These are phyloP conservation scores for Hemerocallis citrina DNA, from an alignment of 106 monocot genomes.

Conservation along the genomic window DNA sequence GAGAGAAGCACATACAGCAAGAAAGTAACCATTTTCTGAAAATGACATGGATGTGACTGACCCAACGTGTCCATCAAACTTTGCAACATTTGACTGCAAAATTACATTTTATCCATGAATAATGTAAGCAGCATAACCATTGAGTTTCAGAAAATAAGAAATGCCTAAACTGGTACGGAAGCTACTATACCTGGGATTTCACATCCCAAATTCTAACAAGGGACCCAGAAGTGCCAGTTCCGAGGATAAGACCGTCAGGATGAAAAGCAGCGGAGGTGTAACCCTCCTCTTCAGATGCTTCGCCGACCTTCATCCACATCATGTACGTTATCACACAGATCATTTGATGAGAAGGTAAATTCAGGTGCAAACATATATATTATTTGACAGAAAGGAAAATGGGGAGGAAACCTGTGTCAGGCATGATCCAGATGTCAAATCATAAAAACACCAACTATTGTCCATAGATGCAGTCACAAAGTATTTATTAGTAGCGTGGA, in stretches of 20 bases:
- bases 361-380: background rate
- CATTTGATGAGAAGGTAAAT: background rate
- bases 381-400: background rate
- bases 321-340: background rate
- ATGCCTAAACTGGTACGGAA: background rate
- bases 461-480: slow-evolving; percentile 86
- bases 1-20: slow-evolving; percentile 62
- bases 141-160: background rate
- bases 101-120: background rate
- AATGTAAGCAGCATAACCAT: background rate
- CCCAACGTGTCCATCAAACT: slow-evolving; percentile 91
- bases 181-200: slow-evolving; percentile 70
- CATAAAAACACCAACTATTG: slow-evolving; percentile 97
- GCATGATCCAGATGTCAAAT: slow-evolving; percentile 70
- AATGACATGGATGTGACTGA: slow-evolving; percentile 85
- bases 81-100: slow-evolving; percentile 88
- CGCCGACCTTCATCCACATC: slow-evolving; percentile 71
- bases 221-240: slow-evolving; percentile 86
- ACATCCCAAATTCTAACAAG: slow-evolving; percentile 97
- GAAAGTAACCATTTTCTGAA: slow-evolving; percentile 98
- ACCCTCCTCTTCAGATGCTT: slow-evolving; percentile 60
- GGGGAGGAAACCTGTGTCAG: slow-evolving; percentile 63
- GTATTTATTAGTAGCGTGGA: slow-evolving; percentile 90
- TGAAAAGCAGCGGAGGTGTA: slow-evolving; percentile 88
- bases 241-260: slow-evolving; percentile 97